Evolutionary conservation across 305 asterid species (phyloP).

Genomic region (Rubia peregrina): DNA sequence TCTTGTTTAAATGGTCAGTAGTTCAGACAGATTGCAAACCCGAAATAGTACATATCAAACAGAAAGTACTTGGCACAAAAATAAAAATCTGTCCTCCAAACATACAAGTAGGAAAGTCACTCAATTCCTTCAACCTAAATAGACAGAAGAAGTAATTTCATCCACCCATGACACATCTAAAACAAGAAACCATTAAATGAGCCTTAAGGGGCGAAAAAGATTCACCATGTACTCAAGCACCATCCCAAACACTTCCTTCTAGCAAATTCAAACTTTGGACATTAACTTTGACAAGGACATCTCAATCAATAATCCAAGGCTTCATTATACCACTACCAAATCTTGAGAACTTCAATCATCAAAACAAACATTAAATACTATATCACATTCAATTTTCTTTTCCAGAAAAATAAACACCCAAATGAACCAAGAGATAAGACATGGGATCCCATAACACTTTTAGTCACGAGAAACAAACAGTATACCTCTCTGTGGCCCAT

Average conservation of each 20-base stretch:
- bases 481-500: slow-evolving; percentile 54
- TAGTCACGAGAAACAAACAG: background rate
- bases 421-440: background rate
- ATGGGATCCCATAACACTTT: background rate
- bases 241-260: background rate
- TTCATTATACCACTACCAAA: background rate
- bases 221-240: background rate
- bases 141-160: background rate
- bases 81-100: background rate
- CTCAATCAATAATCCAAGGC: slow-evolving; percentile 2
- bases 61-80: background rate
- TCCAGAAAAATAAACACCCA: background rate
- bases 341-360: background rate
- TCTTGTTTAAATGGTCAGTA: background rate
- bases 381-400: background rate
- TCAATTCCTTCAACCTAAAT: slow-evolving; percentile 6
- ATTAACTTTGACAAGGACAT: slow-evolving; percentile 3
- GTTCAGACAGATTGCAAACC: background rate
- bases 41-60: background rate
- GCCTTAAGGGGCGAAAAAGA: background rate
- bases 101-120: background rate
- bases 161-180: slow-evolving; percentile 8
- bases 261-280: background rate
- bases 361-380: background rate
- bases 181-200: background rate